phyloP scores from a whole-genome alignment of 225 moss, liverwort and hornwort genomes.

The Climacium dendroides region DNA sequence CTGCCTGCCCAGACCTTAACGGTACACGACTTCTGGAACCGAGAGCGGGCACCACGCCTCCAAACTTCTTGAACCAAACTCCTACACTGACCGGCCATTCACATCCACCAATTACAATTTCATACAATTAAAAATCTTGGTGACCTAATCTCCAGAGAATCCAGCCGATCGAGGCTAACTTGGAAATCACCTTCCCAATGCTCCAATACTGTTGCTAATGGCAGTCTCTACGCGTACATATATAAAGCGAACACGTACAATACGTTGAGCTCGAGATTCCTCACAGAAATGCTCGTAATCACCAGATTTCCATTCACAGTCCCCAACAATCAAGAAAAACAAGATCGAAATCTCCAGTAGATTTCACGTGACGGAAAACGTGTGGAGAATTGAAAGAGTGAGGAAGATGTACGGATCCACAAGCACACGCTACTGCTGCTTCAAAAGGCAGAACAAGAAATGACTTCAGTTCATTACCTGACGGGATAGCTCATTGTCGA shows the following conservation, averaged over 20 bases:
- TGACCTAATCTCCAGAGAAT: not conserved
- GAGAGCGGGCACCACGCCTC: not conserved
- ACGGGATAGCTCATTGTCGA: conserved; percentile 10
- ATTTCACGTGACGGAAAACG: conserved; percentile 3
- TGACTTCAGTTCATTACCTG: not conserved
- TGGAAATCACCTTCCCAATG: conserved; percentile 48
- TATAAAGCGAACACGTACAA: not conserved
- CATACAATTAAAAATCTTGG: not conserved
- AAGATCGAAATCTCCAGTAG: not conserved
- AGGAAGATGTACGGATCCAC: conserved; percentile 49
- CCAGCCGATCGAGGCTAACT: not conserved
- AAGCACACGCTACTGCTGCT: not conserved
- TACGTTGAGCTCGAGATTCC: not conserved
- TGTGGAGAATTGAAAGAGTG: conserved; percentile 47
- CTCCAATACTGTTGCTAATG: conserved; percentile 59
- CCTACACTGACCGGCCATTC: not conserved
- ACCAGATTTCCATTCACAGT: not conserved
- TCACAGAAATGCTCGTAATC: not conserved
- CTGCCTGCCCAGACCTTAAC: not conserved
- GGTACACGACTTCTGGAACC: not conserved
- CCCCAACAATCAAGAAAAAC: not conserved
- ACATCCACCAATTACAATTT: not conserved
- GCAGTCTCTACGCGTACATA: conserved; percentile 40
- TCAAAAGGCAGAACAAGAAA: not conserved
- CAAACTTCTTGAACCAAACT: not conserved